Evolutionary conservation across 179 eudicot species (phyloP).

Genomic region (Beta macrorhiza): DNA sequence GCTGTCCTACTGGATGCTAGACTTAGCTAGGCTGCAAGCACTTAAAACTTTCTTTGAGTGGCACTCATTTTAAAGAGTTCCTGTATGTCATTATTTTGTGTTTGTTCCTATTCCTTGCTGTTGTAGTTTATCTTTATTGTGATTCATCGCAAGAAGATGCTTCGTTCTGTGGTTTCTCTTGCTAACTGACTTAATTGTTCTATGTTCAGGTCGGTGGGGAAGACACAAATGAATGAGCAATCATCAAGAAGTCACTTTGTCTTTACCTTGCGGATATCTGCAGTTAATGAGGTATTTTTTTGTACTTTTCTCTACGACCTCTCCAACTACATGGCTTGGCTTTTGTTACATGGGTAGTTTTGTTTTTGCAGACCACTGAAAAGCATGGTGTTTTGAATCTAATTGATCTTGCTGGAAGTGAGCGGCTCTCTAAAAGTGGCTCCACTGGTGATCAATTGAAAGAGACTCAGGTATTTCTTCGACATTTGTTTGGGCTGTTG

Average conservation of each 20-base stretch:
- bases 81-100: too few species aligned
- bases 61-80: neutral
- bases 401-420: slow-evolving; percentile 86
- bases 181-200: neutral
- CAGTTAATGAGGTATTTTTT: slow-evolving; percentile 60
- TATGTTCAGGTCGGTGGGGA: slow-evolving; percentile 62
- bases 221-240: slow-evolving; percentile 81
- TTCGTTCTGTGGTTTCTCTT: neutral
- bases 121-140: neutral
- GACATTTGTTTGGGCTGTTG: neutral
- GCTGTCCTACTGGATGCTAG: too few species aligned
- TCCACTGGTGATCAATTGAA: slow-evolving; percentile 76
- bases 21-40: too few species aligned
- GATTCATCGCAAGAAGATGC: neutral
- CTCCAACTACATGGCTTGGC: neutral
- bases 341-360: slow-evolving; percentile 11
- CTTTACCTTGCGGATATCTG: slow-evolving; percentile 68
- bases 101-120: neutral
- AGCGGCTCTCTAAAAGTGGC: slow-evolving; percentile 75
- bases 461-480: slow-evolving; percentile 60
- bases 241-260: slow-evolving; percentile 88
- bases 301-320: neutral
- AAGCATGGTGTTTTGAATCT: slow-evolving; percentile 75
- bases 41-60: neutral
- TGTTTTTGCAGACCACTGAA: slow-evolving; percentile 54